These are phyloP conservation scores for Talaromyces stipitatus DNA, from an alignment of 495 filamentous ascomycete genomes.

Conservation along the genomic window DNA sequence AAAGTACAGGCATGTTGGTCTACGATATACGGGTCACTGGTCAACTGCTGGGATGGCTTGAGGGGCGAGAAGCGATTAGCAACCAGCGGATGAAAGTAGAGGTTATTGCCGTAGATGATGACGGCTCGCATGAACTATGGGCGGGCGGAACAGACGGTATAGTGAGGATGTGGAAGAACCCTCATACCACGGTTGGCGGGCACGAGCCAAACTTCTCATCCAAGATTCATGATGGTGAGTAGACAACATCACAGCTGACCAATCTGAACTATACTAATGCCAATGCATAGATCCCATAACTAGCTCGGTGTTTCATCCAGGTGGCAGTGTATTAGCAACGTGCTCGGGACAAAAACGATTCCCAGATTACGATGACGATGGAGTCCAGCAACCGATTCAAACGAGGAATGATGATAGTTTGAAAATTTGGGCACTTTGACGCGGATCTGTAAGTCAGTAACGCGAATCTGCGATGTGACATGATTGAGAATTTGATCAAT, in stretches of 20 bases:
- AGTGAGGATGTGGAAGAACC: slow-evolving; percentile 68
- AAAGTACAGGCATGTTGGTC: slow-evolving; percentile 61
- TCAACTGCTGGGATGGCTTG: slow-evolving; percentile 59
- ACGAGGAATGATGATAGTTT: slow-evolving; percentile 48
- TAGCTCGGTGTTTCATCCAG: slow-evolving; percentile 57
- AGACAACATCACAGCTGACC: neutral
- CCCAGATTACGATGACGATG: slow-evolving; percentile 10
- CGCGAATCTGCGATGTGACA: neutral
- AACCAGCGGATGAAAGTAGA: slow-evolving; percentile 78
- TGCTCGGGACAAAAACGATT: slow-evolving; percentile 56
- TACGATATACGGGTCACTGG: slow-evolving; percentile 78
- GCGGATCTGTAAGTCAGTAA: neutral
- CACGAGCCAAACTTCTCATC: slow-evolving; percentile 51
- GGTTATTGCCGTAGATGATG: slow-evolving; percentile 37
- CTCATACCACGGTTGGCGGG: slow-evolving; percentile 45
- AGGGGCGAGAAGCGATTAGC: slow-evolving; percentile 59
- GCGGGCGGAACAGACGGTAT: slow-evolving; percentile 73
- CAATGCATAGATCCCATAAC: slow-evolving; percentile 46
- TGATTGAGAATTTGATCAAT: neutral
- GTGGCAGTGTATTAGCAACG: slow-evolving; percentile 63
- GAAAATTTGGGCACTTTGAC: slow-evolving; percentile 50
- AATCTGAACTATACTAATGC: neutral
- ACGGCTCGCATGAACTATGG: slow-evolving; percentile 67
- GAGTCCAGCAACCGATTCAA: slow-evolving; percentile 2
- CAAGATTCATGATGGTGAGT: slow-evolving; percentile 46